Base-by-base conservation (phyloP, 345 rosid species). In the Arabis alpina region DNA sequence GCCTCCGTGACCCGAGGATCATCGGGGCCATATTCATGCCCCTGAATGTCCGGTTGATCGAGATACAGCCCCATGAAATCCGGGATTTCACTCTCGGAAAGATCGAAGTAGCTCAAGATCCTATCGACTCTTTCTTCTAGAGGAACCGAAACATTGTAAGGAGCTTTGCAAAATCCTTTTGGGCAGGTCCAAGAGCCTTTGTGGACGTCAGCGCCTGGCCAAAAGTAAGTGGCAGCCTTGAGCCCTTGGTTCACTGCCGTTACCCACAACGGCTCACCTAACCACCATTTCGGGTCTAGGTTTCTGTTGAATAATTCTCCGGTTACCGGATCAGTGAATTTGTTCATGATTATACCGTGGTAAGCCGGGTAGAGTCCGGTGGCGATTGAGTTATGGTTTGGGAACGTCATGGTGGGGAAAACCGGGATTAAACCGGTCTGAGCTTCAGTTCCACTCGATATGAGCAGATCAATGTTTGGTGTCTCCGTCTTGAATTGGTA, bases 171-270 rank as follows among this genome's bases (percentile, higher is more conserved):
- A 14, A 80, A 80, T 0, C 60, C 68, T 66, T 68, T 60, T 8
- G 96, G 95, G 61, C 96, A 90, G 59, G 73, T 45, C 98, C 98
- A 92, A 37, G 87, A 81, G 11, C 93, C 98, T 54, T 90, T 90
- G 54, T 79, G 85, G 19, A 90, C 98, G 79, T 92, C 98, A 70
- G 95, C 78, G n/a, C 96, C 98, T 37, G 98, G 96, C 98, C 98
- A 92, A 57, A 90, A 90, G 70, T 73, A 85, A 44, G 96, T 84
- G 14, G 95, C 85, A 15, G 96, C 98, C 75, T 73, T 84, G 48
- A 85, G 71, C 8, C 97, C 96, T 40, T 90, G 95, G 60, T 85
- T 90, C 25, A 59, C 87, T 69, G 84, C 88, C 2, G 96, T 92
- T 61, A 83, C 95, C 98, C 96, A 88, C 10, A 92, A 47, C 10